Base-by-base conservation (phyloP, 768 basidiomycete species). In the Scleroderma citrinum region DNA sequence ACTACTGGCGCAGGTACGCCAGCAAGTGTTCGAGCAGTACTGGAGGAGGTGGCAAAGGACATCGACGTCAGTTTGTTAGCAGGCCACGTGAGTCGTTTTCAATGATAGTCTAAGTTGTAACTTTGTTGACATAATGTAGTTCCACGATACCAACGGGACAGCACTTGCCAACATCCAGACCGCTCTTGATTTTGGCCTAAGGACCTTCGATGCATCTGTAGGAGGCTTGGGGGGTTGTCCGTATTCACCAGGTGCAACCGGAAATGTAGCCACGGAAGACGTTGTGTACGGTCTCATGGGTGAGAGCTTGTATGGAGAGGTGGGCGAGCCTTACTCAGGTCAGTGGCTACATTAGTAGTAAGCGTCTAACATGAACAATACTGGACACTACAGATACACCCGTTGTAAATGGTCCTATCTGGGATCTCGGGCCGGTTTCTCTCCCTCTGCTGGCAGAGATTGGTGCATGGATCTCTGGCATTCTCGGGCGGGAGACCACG, bases 151-250 rank as follows among this genome's bases (percentile, higher is more conserved):
- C 0, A 93, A 81, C 58, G 92, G 91, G 3, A 87, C 86, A 24
- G 91, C 80, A 11, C 77, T 90, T 12, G 80, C 84, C 14, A 92
- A 92, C 56, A 81, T 88, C 14, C 67, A 90, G 36, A 69, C 81
- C 5, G 84, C 88, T 3, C 76, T 92, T 12, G 71, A 77, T 11
- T 69, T 82, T 44, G 94, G 93, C 14, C 69, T 97, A 12, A 77
- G 83, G 11, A 88, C 91, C 2, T 77, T 98, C 37, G 94, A 88
- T 60, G 74, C 87, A 2, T 83, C 87, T 1, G 81, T 96, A 16
- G 92, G 85, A 16, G 93, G 94, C 0, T 81, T 97, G 1, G 94
- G 95, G 3, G 92, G 94, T 16, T 97, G 95, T 60, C 94, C 94
- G 3, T 98, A 91, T 67, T 92, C 94, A 1, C 95, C 94, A 2